Evolutionary conservation across 495 filamentous ascomycete genomes (phyloP).

Genomic region (Paragyromitra xinjiangensis): DNA sequence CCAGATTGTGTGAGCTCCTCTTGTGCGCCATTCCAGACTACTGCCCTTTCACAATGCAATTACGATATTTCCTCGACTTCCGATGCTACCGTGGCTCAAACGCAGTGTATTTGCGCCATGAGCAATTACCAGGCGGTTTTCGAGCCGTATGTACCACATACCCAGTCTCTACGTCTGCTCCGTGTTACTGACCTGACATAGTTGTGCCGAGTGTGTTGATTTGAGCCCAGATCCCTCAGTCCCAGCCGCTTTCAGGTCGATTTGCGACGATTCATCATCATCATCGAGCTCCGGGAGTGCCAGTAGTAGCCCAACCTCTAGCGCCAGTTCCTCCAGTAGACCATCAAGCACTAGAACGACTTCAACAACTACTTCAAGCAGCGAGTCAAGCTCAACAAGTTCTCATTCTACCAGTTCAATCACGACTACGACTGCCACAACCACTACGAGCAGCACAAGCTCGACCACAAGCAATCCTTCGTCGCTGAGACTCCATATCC

Average conservation of each 20-base stretch:
- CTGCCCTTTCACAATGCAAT: background rate
- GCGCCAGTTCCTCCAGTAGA: background rate
- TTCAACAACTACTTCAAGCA: slow-evolving; percentile 2
- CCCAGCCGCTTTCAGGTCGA: background rate
- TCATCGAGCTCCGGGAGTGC: background rate
- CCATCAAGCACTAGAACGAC: background rate
- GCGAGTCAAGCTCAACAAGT: background rate
- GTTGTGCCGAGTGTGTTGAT: background rate
- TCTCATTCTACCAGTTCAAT: background rate
- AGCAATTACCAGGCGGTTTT: background rate
- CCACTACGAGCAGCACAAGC: background rate
- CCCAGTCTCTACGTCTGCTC: background rate
- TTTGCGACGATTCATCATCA: background rate
- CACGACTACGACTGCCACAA: background rate
- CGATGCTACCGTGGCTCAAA: background rate
- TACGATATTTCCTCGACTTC: background rate
- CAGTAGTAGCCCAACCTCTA: background rate
- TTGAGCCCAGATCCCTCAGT: no score
- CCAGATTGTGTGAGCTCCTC: background rate
- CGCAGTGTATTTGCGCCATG: background rate
- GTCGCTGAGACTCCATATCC: background rate
- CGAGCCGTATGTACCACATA: background rate
- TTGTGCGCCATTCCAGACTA: background rate
- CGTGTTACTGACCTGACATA: background rate
- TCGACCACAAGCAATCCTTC: background rate